Conservation (phyloP, 2,329 filamentous ascomycete genomes). For the Fonsecaea monophora region DNA sequence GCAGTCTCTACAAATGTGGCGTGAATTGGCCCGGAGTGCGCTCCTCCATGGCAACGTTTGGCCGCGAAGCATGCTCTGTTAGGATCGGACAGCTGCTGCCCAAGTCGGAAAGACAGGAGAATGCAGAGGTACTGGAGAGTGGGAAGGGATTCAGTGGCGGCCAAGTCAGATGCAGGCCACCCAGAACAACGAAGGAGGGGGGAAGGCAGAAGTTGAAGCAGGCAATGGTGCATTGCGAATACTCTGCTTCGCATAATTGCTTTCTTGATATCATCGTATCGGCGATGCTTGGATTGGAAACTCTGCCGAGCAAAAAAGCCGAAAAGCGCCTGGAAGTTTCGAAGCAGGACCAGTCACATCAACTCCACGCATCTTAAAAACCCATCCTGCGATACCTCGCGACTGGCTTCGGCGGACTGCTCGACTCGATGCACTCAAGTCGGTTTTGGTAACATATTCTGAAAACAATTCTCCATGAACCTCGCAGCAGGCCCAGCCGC, state of each 20-base stretch:
- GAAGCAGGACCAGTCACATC: conserved; percentile 2
- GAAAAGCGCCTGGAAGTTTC: conserved; percentile 27
- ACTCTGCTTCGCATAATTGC: background rate
- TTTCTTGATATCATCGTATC: conserved; percentile 11
- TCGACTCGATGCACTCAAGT: background rate
- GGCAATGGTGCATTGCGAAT: conserved; percentile 4
- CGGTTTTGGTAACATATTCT: background rate
- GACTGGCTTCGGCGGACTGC: background rate
- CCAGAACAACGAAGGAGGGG: background rate
- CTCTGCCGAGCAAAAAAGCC: conserved; percentile 22
- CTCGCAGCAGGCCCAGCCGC: conserved; percentile 44
- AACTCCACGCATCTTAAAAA: background rate
- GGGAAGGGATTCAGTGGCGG: background rate
- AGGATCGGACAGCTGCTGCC: background rate
- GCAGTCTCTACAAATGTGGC: conserved; percentile 41
- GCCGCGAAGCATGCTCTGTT: conserved; percentile 66
- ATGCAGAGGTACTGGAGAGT: background rate
- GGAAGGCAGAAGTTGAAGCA: background rate
- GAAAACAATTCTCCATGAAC: conserved; percentile 47
- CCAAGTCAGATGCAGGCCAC: background rate
- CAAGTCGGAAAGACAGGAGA: background rate
- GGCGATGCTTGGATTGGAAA: conserved; percentile 7
- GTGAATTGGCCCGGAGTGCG: conserved; percentile 61
- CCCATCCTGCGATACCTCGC: background rate
- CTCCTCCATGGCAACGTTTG: conserved; percentile 70